Evolutionary conservation across 2,329 filamentous ascomycete species (phyloP).

Genomic region (Rutstroemia sp.): DNA sequence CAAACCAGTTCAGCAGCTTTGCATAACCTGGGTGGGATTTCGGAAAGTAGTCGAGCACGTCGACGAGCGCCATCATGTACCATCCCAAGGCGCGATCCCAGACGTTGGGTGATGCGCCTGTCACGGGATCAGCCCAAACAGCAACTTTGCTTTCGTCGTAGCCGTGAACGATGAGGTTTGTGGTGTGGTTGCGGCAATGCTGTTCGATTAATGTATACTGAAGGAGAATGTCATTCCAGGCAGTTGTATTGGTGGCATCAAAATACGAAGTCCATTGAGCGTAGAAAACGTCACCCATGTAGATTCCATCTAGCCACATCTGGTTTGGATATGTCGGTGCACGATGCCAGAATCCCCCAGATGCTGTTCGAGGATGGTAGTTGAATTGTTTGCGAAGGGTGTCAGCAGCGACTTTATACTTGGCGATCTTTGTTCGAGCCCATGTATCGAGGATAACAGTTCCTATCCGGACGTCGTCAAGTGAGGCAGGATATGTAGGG

Average conservation of each 20-base stretch:
- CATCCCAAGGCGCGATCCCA: slow-evolving; percentile 34
- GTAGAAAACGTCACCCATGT: slow-evolving; percentile 35
- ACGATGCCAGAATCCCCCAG: slow-evolving; percentile 42
- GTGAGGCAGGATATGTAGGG: slow-evolving; percentile 40
- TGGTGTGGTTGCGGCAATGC: slow-evolving; percentile 17
- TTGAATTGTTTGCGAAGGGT: slow-evolving; percentile 40
- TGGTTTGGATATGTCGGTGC: slow-evolving; percentile 38
- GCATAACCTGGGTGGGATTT: slow-evolving; percentile 10
- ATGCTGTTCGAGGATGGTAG: slow-evolving; percentile 40
- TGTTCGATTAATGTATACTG: slow-evolving; percentile 23
- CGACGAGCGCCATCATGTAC: slow-evolving; percentile 33
- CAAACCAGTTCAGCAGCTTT: neutral
- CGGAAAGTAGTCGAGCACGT: slow-evolving; percentile 29
- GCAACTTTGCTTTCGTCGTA: slow-evolving; percentile 31
- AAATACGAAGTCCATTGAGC: slow-evolving; percentile 18
- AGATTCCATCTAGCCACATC: slow-evolving; percentile 49
- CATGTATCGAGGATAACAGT: slow-evolving; percentile 6
- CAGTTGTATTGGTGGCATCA: slow-evolving; percentile 22
- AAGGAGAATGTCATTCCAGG: slow-evolving; percentile 26
- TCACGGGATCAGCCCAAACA: slow-evolving; percentile 31
- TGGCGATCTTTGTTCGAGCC: slow-evolving; percentile 33
- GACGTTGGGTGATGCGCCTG: slow-evolving; percentile 32
- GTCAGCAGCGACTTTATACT: slow-evolving; percentile 42
- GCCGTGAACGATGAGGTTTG: slow-evolving; percentile 30
- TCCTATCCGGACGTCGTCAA: slow-evolving; percentile 46